Evolutionary conservation across 139 green algal species (phyloP).

Genomic region (Trebouxia sp.): DNA sequence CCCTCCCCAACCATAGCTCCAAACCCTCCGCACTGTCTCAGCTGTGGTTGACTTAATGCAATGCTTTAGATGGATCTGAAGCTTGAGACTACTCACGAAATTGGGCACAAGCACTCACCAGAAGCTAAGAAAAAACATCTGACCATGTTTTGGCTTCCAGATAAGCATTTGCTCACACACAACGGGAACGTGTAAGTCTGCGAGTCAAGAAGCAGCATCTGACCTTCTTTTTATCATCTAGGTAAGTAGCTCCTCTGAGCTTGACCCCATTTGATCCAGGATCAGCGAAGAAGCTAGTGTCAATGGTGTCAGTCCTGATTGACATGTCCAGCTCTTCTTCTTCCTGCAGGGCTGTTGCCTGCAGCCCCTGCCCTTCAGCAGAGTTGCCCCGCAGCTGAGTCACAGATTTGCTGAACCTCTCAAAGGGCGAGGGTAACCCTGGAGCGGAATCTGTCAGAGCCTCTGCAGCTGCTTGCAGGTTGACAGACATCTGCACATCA

Average conservation of each 20-base stretch:
- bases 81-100: too few species aligned
- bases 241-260: conserved; percentile 33
- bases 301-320: conserved; percentile 32
- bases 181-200: too few species aligned
- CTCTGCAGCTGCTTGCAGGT: conserved; percentile 18
- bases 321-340: conserved; percentile 6
- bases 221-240: conserved; percentile 42
- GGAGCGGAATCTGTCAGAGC: conserved; percentile 21
- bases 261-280: conserved; percentile 33
- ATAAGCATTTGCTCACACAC: too few species aligned
- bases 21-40: too few species aligned
- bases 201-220: background rate
- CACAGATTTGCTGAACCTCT: conserved; percentile 11
- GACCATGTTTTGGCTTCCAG: too few species aligned
- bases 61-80: too few species aligned
- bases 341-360: background rate
- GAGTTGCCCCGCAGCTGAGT: background rate
- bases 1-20: too few species aligned
- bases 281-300: conserved; percentile 19
- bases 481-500: background rate
- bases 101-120: too few species aligned
- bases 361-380: background rate
- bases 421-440: conserved; percentile 1
- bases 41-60: too few species aligned
- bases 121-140: too few species aligned